phyloP scores from a whole-genome alignment of 179 eudicot species.

The Sideroxylon spinosum region DNA sequence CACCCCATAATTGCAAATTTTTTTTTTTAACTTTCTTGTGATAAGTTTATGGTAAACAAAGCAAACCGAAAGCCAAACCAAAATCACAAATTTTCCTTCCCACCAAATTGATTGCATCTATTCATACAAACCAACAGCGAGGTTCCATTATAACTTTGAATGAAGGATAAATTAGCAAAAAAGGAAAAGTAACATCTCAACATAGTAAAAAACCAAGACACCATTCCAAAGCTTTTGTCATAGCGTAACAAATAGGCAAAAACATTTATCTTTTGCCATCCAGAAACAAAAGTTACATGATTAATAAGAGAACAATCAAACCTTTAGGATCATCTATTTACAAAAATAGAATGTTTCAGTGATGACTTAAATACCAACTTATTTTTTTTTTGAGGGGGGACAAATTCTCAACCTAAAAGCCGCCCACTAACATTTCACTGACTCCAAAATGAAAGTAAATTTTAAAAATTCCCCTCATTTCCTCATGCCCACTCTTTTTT shows the following conservation, averaged over 20 bases:
- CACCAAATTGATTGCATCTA: no score
- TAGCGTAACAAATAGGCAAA: slow-evolving; percentile 1
- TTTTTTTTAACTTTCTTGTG: no score
- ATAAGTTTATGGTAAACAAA: no score
- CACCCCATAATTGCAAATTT: no score
- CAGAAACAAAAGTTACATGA: not conserved
- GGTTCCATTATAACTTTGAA: no score
- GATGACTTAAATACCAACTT: slow-evolving; percentile 3
- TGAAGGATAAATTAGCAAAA: no score
- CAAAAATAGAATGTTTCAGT: not conserved
- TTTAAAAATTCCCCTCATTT: not conserved
- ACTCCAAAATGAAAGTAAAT: slow-evolving; percentile 13
- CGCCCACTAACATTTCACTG: not conserved
- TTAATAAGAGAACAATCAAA: not conserved
- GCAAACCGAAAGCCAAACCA: no score
- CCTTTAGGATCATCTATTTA: not conserved
- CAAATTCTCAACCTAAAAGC: slow-evolving; percentile 21
- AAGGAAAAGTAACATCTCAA: no score
- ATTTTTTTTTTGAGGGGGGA: slow-evolving; percentile 18
- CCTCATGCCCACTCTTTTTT: not conserved
- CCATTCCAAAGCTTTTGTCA: not conserved
- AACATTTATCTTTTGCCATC: not conserved
- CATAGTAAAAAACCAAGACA: no score
- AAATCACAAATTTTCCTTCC: no score
- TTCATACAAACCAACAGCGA: no score